Evolutionary conservation across 1,139 yeast genomes (phyloP).

Genomic region (Suhomyces atakaporum): DNA sequence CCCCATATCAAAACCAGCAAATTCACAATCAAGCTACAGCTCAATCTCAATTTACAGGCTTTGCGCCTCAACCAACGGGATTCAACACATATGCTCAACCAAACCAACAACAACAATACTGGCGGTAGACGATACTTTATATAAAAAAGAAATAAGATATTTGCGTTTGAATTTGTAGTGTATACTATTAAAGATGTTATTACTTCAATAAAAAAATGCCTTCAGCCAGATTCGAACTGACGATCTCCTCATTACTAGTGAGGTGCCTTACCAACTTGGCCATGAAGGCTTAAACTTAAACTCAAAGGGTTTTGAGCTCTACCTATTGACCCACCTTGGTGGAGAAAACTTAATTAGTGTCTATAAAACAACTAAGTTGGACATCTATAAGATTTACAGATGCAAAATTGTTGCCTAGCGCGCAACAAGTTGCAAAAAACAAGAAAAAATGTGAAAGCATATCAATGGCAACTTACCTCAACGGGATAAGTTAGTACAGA

Average conservation of each 20-base stretch:
- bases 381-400: too few species aligned
- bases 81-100: constrained; percentile 12
- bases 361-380: too few species aligned
- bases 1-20: constrained; percentile 2
- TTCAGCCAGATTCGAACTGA: constrained; percentile 84
- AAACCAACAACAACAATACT: constrained; percentile 11
- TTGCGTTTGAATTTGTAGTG: not conserved
- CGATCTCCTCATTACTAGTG: constrained; percentile 91
- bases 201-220: constrained; percentile 48
- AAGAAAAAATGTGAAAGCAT: too few species aligned
- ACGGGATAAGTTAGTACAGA: too few species aligned
- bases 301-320: not conserved
- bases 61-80: constrained; percentile 11
- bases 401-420: not conserved
- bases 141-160: too few species aligned
- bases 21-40: constrained; percentile 2
- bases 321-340: not conserved
- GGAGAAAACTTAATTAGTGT: too few species aligned
- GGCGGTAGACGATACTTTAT: too few species aligned
- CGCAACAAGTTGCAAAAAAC: not conserved
- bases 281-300: constrained; percentile 19
- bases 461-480: too few species aligned
- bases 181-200: not conserved
- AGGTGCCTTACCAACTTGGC: constrained; percentile 91
- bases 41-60: constrained; percentile 20